Conservation (phyloP, 345 rosid species). For the Durio zibethinus region DNA sequence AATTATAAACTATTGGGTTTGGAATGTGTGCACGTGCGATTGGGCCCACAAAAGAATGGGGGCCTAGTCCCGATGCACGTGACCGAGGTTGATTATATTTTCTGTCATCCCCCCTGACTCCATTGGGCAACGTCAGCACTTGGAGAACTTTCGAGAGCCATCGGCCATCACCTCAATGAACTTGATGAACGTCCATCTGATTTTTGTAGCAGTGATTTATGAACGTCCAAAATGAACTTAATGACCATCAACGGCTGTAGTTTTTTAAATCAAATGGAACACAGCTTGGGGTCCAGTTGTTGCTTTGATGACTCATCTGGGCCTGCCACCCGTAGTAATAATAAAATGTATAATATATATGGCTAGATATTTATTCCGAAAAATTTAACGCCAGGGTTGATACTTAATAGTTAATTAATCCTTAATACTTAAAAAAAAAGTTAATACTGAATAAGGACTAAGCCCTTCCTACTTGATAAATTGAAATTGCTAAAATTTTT, state of each 20-base stretch:
- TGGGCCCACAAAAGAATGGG: constrained; percentile 13
- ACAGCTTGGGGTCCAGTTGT: neutral
- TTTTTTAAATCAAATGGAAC: neutral
- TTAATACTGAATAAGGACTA: too few species aligned
- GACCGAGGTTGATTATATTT: neutral
- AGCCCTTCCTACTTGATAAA: too few species aligned
- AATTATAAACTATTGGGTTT: neutral
- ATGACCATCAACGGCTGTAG: neutral
- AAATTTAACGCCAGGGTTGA: too few species aligned
- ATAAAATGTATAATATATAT: too few species aligned
- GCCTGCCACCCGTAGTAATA: neutral
- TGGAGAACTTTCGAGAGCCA: neutral
- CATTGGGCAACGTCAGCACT: neutral
- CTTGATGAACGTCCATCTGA: neutral
- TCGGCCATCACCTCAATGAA: neutral
- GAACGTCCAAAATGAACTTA: too few species aligned
- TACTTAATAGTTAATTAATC: too few species aligned
- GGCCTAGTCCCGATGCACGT: neutral
- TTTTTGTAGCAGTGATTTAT: neutral
- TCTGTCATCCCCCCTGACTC: neutral
- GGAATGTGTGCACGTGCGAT: constrained; percentile 15
- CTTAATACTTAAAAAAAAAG: too few species aligned
- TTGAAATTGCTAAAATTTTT: too few species aligned
- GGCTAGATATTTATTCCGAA: too few species aligned
- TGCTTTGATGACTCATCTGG: neutral